These are phyloP conservation scores for Candida nonsorbophila DNA, from an alignment of 805 yeast species.

Conservation along the genomic window DNA sequence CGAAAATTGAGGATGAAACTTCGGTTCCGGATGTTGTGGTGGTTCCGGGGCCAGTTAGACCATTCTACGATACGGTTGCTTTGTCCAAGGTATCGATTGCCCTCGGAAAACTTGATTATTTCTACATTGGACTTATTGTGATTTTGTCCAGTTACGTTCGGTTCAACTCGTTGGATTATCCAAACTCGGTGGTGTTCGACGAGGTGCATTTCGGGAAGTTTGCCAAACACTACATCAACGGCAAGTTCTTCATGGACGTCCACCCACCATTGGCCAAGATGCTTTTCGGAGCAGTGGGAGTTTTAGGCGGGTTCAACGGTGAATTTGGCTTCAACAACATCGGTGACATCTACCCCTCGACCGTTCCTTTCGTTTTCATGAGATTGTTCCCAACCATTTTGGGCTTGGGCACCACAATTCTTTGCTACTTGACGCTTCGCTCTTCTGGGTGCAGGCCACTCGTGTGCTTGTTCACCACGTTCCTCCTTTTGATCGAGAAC, in stretches of 20 bases:
- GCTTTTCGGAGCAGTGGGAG: slow-evolving; percentile 67
- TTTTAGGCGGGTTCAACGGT: slow-evolving; percentile 67
- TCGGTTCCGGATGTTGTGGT: too few species aligned
- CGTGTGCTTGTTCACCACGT: slow-evolving; percentile 53
- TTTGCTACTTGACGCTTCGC: slow-evolving; percentile 65
- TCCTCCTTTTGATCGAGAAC: slow-evolving; percentile 59
- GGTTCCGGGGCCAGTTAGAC: slow-evolving; percentile 28
- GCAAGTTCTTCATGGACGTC: slow-evolving; percentile 64
- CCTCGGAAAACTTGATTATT: slow-evolving; percentile 35
- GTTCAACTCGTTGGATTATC: slow-evolving; percentile 53
- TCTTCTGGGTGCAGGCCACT: slow-evolving; percentile 65
- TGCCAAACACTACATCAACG: slow-evolving; percentile 72
- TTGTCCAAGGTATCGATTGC: slow-evolving; percentile 22
- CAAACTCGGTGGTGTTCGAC: slow-evolving; percentile 83
- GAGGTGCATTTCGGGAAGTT: slow-evolving; percentile 98
- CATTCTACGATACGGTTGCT: slow-evolving; percentile 50
- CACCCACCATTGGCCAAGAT: slow-evolving; percentile 80
- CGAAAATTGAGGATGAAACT: too few species aligned
- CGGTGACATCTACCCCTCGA: slow-evolving; percentile 56
- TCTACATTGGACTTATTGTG: slow-evolving; percentile 33
- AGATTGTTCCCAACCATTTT: slow-evolving; percentile 63
- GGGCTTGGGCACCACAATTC: slow-evolving; percentile 63
- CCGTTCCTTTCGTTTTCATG: slow-evolving; percentile 64
- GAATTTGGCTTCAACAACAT: slow-evolving; percentile 62
- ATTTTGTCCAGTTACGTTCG: slow-evolving; percentile 56